phyloP scores from a whole-genome alignment of 139 green algal genomes.

The Closterium sp. region DNA sequence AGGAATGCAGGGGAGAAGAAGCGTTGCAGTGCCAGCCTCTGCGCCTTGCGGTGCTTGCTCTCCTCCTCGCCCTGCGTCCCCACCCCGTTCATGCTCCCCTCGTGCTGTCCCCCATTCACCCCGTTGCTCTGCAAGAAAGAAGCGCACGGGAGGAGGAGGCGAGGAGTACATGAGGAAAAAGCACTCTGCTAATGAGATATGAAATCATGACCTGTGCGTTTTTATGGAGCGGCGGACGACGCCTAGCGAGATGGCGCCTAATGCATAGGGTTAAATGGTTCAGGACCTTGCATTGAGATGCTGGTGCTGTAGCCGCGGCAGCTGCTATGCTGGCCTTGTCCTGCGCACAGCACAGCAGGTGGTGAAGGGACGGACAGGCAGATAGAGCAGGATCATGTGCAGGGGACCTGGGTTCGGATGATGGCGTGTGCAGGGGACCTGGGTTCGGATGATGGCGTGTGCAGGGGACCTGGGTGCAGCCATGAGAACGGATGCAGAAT shows the following conservation, averaged over 20 bases:
- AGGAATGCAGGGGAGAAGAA: not conserved
- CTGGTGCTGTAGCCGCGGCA: not conserved
- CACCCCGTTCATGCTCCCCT: not conserved
- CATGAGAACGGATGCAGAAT: not conserved
- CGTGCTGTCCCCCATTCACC: not conserved
- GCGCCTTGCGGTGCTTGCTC: not conserved
- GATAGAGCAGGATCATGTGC: too few relatives aligned
- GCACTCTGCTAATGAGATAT: too few relatives aligned
- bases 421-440: too few relatives aligned
- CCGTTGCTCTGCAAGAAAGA: not conserved
- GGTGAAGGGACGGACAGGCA: not conserved
- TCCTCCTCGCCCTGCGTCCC: not conserved
- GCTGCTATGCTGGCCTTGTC: not conserved
- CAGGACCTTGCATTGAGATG: not conserved
- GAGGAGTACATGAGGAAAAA: too few relatives aligned
- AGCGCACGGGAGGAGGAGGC: not conserved
- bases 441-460: too few relatives aligned
- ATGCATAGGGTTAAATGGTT: not conserved
- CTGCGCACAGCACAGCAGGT: not conserved
- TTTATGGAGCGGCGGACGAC: not conserved
- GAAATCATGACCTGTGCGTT: too few relatives aligned
- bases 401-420: too few relatives aligned
- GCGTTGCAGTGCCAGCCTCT: not conserved
- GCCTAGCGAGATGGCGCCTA: too few relatives aligned
- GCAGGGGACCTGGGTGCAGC: too few relatives aligned